Evolutionary conservation across 257 asterid genomes (phyloP).

Genomic region (Rauvolfia tetraphylla): DNA sequence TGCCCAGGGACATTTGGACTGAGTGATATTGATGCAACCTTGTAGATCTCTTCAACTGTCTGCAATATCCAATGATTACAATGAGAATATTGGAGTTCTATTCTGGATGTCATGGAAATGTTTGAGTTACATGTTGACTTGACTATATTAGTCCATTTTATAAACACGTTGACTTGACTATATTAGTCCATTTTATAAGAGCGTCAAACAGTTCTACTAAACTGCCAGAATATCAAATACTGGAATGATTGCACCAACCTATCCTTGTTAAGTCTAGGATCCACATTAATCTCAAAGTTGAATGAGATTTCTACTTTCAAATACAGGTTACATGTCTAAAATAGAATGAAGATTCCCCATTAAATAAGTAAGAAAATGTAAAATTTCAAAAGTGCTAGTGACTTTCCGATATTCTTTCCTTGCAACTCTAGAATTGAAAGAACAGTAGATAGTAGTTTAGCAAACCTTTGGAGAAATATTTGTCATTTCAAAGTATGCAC

Average conservation of each 20-base stretch:
- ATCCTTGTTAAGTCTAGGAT: neutral
- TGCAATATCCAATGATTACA: constrained; percentile 28
- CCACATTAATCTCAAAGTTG: neutral
- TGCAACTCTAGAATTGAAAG: constrained; percentile 7
- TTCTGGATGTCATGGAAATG: constrained; percentile 5
- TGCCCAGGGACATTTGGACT: constrained; percentile 98
- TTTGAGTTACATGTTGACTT: neutral
- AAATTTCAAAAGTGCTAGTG: constrained; percentile 1
- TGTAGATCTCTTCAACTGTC: constrained; percentile 97
- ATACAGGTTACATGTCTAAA: neutral
- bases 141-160: neutral
- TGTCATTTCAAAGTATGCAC: constrained; percentile 98
- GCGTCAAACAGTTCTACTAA: neutral
- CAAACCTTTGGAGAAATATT: constrained; percentile 83
- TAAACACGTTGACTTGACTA: neutral
- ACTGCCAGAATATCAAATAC: neutral
- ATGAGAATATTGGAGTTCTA: neutral
- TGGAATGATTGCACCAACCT: neutral
- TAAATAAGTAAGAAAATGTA: neutral
- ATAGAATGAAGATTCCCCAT: neutral
- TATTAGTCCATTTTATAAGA: neutral
- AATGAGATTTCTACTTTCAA: neutral
- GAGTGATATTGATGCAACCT: constrained; percentile 89
- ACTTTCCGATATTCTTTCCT: neutral
- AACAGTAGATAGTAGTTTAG: neutral